These are phyloP conservation scores for Nephelium lappaceum DNA, from an alignment of 345 rosid species.

Conservation along the genomic window DNA sequence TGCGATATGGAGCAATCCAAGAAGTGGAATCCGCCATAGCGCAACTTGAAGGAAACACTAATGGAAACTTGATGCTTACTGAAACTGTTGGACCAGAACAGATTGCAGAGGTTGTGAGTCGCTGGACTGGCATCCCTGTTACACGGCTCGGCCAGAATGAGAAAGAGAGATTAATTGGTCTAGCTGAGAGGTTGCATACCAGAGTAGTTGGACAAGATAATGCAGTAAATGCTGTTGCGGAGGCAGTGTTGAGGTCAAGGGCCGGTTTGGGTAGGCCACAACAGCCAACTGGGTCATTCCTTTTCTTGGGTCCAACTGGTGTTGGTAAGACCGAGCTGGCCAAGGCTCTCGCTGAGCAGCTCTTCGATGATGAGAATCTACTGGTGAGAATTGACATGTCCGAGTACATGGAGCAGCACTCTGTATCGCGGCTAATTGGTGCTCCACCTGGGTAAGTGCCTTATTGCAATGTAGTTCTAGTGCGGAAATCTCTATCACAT, in stretches of 20 bases:
- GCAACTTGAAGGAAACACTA: constrained; percentile 60
- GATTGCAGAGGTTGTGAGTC: constrained; percentile 89
- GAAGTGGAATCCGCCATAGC: constrained; percentile 78
- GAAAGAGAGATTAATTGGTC: constrained; percentile 77
- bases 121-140: constrained; percentile 95
- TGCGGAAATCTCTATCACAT: not conserved
- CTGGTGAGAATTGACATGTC: constrained; percentile 86
- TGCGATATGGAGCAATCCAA: constrained; percentile 82
- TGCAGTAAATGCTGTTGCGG: constrained; percentile 79
- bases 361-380: constrained; percentile 80
- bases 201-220: constrained; percentile 89
- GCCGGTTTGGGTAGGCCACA: constrained; percentile 96
- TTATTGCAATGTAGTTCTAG: no score
- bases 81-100: constrained; percentile 91
- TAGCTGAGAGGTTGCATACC: constrained; percentile 71
- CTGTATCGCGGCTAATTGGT: constrained; percentile 77
- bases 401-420: constrained; percentile 89
- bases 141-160: constrained; percentile 91
- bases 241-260: constrained; percentile 82
- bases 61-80: constrained; percentile 73
- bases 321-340: constrained; percentile 95
- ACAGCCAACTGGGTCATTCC: constrained; percentile 91
- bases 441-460: constrained; percentile 83
- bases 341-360: constrained; percentile 93
- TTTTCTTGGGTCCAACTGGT: constrained; percentile 95